Percentiles rank a stretch among this genome's conserved stretches.
phyloP scores from a whole-genome alignment of 108 stramenopile genomes.

The Phaeodactylum tricornutum region DNA sequence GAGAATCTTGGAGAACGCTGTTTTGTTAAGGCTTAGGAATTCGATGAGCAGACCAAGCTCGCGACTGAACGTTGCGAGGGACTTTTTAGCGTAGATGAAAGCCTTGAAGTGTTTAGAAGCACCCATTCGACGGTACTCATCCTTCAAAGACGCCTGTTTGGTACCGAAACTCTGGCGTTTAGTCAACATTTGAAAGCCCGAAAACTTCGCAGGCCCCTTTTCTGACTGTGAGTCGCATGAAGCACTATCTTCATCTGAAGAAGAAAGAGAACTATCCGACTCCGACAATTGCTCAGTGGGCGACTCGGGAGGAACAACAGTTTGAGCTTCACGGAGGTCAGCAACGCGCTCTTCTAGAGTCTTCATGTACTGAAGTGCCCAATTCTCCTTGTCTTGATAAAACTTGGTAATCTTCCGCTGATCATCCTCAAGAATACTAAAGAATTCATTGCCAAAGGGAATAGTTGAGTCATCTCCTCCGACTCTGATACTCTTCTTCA shows the following conservation, averaged over 20 bases:
- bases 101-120: constrained; percentile 34
- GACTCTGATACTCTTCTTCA: constrained; percentile 33
- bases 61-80: constrained; percentile 28
- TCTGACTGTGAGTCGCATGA: neutral
- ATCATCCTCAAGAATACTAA: constrained; percentile 25
- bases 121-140: constrained; percentile 35
- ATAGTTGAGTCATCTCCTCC: no score
- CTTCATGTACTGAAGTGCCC: constrained; percentile 36
- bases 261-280: constrained; percentile 4
- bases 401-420: constrained; percentile 38
- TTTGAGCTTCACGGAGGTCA: constrained; percentile 11
- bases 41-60: constrained; percentile 29
- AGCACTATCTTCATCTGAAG: neutral
- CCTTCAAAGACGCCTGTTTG: constrained; percentile 26
- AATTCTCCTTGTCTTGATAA: constrained; percentile 40
- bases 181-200: constrained; percentile 2
- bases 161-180: constrained; percentile 4
- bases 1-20: constrained; percentile 53
- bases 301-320: no score
- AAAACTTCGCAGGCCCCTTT: no score
- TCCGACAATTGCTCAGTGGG: constrained; percentile 7
- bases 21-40: constrained; percentile 47
- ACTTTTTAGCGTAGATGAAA: constrained; percentile 47
- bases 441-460: constrained; percentile 19
- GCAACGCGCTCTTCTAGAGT: constrained; percentile 43